phyloP scores from a whole-genome alignment of 495 filamentous ascomycete genomes.

The Penicillium cataractarum region DNA sequence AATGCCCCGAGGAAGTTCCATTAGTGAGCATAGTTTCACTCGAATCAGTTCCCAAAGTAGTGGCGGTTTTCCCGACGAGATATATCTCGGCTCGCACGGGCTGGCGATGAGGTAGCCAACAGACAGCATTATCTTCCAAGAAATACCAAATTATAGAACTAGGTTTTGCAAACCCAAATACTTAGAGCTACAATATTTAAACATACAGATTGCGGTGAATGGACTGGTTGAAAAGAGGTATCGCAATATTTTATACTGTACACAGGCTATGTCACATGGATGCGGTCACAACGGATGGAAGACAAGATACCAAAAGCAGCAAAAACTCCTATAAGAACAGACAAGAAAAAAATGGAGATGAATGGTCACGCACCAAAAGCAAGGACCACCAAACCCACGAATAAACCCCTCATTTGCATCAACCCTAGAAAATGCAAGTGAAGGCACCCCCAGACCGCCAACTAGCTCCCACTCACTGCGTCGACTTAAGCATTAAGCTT shows the following conservation, averaged over 20 bases:
- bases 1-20: too few relatives aligned
- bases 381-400: constrained; percentile 2
- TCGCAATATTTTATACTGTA: constrained; percentile 36
- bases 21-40: too few relatives aligned
- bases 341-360: constrained; percentile 13
- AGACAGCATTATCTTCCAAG: too few relatives aligned
- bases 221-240: not conserved
- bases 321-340: constrained; percentile 34
- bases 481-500: constrained; percentile 6
- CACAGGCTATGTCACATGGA: constrained; percentile 38
- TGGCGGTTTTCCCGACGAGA: too few relatives aligned
- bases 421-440: not conserved
- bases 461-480: not conserved
- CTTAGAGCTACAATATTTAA: not conserved
- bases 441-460: not conserved
- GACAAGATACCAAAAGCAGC: constrained; percentile 30
- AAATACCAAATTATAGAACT: not conserved
- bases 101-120: too few relatives aligned
- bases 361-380: not conserved
- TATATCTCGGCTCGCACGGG: too few relatives aligned
- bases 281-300: constrained; percentile 21
- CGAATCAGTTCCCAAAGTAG: too few relatives aligned
- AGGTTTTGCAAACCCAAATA: not conserved
- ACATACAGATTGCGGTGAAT: not conserved
- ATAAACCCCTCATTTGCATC: not conserved